Evolutionary conservation across 2,329 filamentous ascomycete genomes (phyloP).

Genomic region (Tricladium varicosporioides): DNA sequence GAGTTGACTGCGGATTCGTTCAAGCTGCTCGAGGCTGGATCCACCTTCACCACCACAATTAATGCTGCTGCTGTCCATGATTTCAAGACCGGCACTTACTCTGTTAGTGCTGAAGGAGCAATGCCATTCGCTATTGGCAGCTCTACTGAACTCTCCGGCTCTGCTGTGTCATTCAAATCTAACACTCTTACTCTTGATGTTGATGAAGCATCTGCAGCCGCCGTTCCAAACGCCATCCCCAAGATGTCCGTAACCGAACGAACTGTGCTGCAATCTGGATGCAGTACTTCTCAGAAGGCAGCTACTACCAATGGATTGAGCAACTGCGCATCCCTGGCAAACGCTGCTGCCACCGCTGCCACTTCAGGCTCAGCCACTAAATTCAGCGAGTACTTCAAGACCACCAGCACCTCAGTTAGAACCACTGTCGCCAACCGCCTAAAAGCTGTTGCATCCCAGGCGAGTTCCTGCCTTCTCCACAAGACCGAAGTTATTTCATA

Average conservation of each 20-base stretch:
- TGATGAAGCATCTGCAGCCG: constrained; percentile 53
- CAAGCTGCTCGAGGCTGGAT: constrained; percentile 38
- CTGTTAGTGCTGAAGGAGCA: constrained; percentile 53
- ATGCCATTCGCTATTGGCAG: constrained; percentile 53
- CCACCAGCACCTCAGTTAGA: constrained; percentile 44
- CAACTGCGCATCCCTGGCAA: constrained; percentile 54
- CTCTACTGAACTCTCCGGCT: constrained; percentile 51
- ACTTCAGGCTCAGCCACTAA: constrained; percentile 47
- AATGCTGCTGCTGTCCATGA: constrained; percentile 45
- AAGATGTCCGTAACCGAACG: constrained; percentile 44
- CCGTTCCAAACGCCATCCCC: constrained; percentile 46
- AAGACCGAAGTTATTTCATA: no score
- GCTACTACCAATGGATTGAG: constrained; percentile 49
- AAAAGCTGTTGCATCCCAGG: constrained; percentile 44
- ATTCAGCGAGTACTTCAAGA: constrained; percentile 64
- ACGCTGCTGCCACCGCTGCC: constrained; percentile 50
- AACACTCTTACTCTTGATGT: constrained; percentile 58
- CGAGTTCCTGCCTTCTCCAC: no score
- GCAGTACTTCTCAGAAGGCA: constrained; percentile 46
- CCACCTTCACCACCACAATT: constrained; percentile 42
- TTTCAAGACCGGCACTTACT: constrained; percentile 50
- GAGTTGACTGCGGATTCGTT: constrained; percentile 39
- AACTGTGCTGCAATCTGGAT: constrained; percentile 50
- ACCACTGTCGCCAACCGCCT: constrained; percentile 51
- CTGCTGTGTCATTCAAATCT: constrained; percentile 53